Percentiles rank a stretch among this genome's conserved stretches.
These are phyloP conservation scores for Tetrahymena malaccensis DNA, from an alignment of 73 alveolate genomes.

Conservation along the genomic window DNA sequence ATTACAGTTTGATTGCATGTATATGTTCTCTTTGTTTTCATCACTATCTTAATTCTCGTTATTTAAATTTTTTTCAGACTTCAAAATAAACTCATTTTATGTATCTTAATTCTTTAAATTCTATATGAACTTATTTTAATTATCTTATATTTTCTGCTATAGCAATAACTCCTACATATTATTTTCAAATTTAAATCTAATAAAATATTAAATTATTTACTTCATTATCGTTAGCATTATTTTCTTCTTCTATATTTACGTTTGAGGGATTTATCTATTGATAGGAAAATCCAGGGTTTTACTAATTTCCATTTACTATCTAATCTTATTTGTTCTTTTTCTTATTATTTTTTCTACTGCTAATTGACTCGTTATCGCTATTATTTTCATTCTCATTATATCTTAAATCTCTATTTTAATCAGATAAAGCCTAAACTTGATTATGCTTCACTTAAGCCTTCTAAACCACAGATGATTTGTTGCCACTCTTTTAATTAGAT, in stretches of 20 bases:
- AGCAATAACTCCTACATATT: background rate
- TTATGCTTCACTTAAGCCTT: background rate
- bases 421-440: background rate
- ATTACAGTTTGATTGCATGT: background rate
- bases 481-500: background rate
- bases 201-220: background rate
- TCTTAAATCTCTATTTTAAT: background rate
- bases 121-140: background rate
- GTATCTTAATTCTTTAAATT: background rate
- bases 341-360: background rate
- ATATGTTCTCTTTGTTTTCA: background rate
- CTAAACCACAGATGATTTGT: background rate
- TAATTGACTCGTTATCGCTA: background rate
- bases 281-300: background rate
- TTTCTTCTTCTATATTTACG: background rate
- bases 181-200: background rate
- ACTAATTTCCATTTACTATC: background rate
- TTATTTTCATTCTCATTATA: background rate
- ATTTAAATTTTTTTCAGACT: background rate
- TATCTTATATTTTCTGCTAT: background rate
- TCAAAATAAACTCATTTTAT: background rate
- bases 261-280: background rate
- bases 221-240: background rate
- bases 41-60: background rate
- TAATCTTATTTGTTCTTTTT: background rate